These are phyloP conservation scores for Chaetoscypha palmicola DNA, from an alignment of 2,329 filamentous ascomycete genomes.

Conservation along the genomic window DNA sequence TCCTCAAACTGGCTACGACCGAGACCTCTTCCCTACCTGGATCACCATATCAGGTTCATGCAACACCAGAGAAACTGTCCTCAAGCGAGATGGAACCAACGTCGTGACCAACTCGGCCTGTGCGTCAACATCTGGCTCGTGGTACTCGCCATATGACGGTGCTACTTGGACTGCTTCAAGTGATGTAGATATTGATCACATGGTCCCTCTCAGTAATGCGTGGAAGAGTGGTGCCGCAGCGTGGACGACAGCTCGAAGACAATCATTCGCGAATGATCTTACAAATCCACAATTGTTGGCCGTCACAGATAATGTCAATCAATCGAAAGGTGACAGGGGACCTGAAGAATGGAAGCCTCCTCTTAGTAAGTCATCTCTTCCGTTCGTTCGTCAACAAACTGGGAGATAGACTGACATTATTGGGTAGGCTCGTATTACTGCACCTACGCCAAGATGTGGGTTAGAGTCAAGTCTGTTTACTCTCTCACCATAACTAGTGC, in stretches of 20 bases:
- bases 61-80: constrained; percentile 66
- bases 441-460: constrained; percentile 68
- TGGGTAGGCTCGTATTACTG: constrained; percentile 57
- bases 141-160: constrained; percentile 69
- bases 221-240: constrained; percentile 70
- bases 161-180: constrained; percentile 59
- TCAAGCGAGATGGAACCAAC: constrained; percentile 63
- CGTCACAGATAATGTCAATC: constrained; percentile 72
- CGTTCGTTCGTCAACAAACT: neutral
- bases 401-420: neutral
- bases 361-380: constrained; percentile 37
- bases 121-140: constrained; percentile 56
- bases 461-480: constrained; percentile 71
- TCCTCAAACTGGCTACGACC: constrained; percentile 51
- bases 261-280: constrained; percentile 71
- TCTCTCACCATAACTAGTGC: constrained; percentile 59
- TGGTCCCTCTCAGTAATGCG: constrained; percentile 74
- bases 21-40: constrained; percentile 67
- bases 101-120: constrained; percentile 56
- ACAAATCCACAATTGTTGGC: constrained; percentile 69
- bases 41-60: constrained; percentile 57
- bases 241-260: constrained; percentile 63
- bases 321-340: constrained; percentile 63
- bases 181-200: constrained; percentile 76
- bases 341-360: constrained; percentile 74